Conservation (phyloP, 805 yeast genomes). For the Phaffomyces thermotolerans region DNA sequence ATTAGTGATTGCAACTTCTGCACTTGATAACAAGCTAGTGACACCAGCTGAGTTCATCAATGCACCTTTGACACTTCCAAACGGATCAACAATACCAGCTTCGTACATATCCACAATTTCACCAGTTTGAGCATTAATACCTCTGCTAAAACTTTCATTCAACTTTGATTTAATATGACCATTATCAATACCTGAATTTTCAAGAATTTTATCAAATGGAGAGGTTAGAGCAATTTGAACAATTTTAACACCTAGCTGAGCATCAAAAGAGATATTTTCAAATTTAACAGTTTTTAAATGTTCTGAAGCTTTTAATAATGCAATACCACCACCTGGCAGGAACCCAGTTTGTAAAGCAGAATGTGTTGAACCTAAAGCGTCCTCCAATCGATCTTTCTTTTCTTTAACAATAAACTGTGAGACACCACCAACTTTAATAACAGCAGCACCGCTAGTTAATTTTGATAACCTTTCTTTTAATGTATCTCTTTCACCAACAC, state of each 20-base stretch:
- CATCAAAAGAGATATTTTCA: constrained; percentile 75
- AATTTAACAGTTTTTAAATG: constrained; percentile 63
- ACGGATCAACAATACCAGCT: constrained; percentile 97
- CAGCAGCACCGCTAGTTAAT: constrained; percentile 97
- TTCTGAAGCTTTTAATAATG: constrained; percentile 85
- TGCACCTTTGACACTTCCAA: constrained; percentile 95
- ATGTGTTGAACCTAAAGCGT: constrained; percentile 96
- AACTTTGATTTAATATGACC: constrained; percentile 61
- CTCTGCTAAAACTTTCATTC: constrained; percentile 72
- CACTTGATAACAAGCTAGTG: constrained; percentile 93
- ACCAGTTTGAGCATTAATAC: constrained; percentile 89
- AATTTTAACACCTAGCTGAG: constrained; percentile 90
- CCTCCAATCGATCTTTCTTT: constrained; percentile 98
- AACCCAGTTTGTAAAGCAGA: constrained; percentile 99
- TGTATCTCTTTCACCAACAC: constrained; percentile 92
- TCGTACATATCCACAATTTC: constrained; percentile 93
- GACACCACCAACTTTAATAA: constrained; percentile 93
- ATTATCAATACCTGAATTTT: constrained; percentile 96
- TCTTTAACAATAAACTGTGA: constrained; percentile 98
- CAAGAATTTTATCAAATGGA: constrained; percentile 93
- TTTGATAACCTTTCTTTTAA: constrained; percentile 96
- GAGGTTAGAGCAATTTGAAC: constrained; percentile 87
- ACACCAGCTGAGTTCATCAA: constrained; percentile 96
- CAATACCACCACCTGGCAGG: constrained; percentile 99
- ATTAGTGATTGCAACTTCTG: constrained; percentile 96